Base-by-base conservation (phyloP, 208 protist genomes). In the Trypanosoma vivax region DNA sequence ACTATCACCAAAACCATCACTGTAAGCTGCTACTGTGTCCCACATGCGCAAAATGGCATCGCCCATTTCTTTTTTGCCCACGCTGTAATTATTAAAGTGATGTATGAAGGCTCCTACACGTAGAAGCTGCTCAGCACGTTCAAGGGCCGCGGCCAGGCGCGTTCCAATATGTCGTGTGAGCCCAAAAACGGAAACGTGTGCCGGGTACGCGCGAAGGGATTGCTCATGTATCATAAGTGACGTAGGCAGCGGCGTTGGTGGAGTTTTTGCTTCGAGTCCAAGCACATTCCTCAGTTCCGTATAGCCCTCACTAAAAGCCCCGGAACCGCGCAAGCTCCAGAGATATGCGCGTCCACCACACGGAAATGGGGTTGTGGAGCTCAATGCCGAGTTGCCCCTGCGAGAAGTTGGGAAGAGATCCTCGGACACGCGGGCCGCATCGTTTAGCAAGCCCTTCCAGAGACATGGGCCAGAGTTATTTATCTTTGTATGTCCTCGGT, bases 71-170 rank as follows among this genome's bases (percentile, higher is more conserved):
- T 68, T 51, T 50, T 72, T 72, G 0, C 28, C 52, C 7, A 92
- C 69, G 13, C 80, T 78, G 50, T 83, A 85, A 0, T 66, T 65
- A 45, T 54, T 61, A 54, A 82, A 92, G 50, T 92, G 84, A 50
- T 92, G 80, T 10, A 76, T 46, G 54, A 70, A 92, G 16, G 84
- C 84, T n/a, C 64, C 57, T 2, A 71, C 79, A 10, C 38, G 30
- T 4, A 92, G 57, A 16, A 85, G 56, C 49, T 67, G 48, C 40
- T 92, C 80, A 2, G 65, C 65, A 13, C 56, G 47, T 16, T 55
- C 0, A 18, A 82, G 58, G n/a, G 76, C 65, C 9, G 37, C n/a
- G 11, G 48, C 54, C 11, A 86, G 35, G 7, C 45, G 54, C 25
- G 30, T 45, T 2, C 69, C 76, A 28, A 92, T 78, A 28, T 39